phyloP scores from a whole-genome alignment of 805 yeast species.

The Candida adriatica region DNA sequence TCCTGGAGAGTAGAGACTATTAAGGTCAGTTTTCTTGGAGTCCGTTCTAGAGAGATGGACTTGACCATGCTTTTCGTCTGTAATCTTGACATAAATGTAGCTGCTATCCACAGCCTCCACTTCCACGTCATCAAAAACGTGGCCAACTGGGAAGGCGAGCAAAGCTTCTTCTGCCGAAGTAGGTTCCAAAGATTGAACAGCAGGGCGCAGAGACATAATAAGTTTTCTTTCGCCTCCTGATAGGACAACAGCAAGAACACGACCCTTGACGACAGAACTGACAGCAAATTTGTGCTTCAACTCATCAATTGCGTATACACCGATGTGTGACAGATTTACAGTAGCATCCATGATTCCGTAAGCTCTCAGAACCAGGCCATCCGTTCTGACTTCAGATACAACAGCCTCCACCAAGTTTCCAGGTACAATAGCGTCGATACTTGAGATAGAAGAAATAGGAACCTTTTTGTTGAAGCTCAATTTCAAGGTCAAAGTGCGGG shows the following conservation, averaged over 20 bases:
- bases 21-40: constrained; percentile 34
- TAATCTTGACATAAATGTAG: constrained; percentile 52
- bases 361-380: constrained; percentile 67
- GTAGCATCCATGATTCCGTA: constrained; percentile 74
- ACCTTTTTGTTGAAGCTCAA: constrained; percentile 40
- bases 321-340: constrained; percentile 59
- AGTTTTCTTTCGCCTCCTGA: constrained; percentile 48
- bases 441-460: constrained; percentile 48
- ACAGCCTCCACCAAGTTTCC: constrained; percentile 77
- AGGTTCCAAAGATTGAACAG: constrained; percentile 30
- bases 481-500: constrained; percentile 55
- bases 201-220: constrained; percentile 57
- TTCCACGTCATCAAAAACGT: constrained; percentile 45
- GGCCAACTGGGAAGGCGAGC: constrained; percentile 78
- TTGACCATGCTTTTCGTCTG: constrained; percentile 55
- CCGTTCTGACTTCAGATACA: constrained; percentile 46
- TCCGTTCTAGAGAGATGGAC: constrained; percentile 72
- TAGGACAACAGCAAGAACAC: constrained; percentile 58
- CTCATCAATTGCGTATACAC: constrained; percentile 35
- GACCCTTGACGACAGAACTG: constrained; percentile 63
- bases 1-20: constrained; percentile 47
- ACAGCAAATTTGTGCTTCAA: constrained; percentile 58
- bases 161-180: constrained; percentile 24
- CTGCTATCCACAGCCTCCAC: constrained; percentile 53
- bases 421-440: constrained; percentile 77